Percentiles rank a stretch among this genome's conserved stretches.
Evolutionary conservation across 2,329 filamentous ascomycete genomes (phyloP).

Genomic region (Ophiostoma piceae): DNA sequence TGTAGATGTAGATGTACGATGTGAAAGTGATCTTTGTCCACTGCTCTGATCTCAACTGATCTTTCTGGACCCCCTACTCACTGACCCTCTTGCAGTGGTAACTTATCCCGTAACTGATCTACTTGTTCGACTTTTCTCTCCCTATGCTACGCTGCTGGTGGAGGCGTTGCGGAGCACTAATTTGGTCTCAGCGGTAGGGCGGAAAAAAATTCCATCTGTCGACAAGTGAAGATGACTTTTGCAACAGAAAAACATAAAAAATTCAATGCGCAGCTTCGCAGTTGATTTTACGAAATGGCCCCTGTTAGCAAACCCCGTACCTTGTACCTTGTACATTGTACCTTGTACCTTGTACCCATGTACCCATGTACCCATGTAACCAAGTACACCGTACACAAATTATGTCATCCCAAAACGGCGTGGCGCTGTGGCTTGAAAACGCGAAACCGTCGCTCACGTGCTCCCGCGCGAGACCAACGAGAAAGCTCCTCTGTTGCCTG

Average conservation of each 20-base stretch:
- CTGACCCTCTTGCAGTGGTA: not conserved
- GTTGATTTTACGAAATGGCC: not conserved
- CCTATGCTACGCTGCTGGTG: not conserved
- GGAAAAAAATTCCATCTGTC: not conserved
- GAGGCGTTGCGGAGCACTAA: not conserved
- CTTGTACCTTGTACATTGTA: not conserved
- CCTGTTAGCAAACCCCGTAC: not conserved
- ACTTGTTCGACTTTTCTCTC: not conserved
- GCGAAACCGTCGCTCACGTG: slow-evolving; percentile 17
- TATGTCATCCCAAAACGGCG: not conserved
- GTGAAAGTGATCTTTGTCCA: not conserved
- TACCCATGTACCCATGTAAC: not conserved
- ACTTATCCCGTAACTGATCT: not conserved
- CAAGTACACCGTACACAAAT: not conserved
- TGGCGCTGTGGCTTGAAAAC: slow-evolving; percentile 12
- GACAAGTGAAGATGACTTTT: not conserved
- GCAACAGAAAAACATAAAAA: not conserved
- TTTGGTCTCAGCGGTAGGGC: not conserved
- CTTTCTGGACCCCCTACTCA: not conserved
- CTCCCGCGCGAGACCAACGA: slow-evolving; percentile 11
- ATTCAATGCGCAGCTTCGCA: not conserved
- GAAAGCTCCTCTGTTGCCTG: slow-evolving; percentile 14
- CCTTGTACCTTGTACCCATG: not conserved
- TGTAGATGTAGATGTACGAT: not conserved
- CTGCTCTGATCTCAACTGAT: not conserved